Conservation (phyloP, 1,139 yeast species). For the Sugiyamaella pinicola region DNA sequence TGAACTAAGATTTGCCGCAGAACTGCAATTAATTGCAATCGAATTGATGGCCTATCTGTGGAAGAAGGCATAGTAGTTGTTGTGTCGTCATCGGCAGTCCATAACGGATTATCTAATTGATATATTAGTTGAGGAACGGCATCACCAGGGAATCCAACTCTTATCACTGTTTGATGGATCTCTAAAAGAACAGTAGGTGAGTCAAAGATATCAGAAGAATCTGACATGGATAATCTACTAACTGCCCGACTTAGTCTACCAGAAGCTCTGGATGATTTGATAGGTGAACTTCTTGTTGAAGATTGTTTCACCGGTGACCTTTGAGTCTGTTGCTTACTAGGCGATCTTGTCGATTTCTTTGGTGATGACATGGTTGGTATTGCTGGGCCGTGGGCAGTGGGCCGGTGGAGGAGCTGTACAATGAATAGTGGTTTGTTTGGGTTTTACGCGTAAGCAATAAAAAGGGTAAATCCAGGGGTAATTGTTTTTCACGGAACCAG, state of each 20-base stretch:
- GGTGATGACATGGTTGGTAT: neutral
- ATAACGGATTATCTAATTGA: slow-evolving; percentile 6
- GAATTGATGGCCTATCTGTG: neutral
- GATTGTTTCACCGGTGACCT: slow-evolving; percentile 1
- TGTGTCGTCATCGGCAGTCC: slow-evolving; percentile 1
- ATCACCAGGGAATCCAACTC: slow-evolving; percentile 27
- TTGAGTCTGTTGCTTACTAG: neutral
- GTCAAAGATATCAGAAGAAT: slow-evolving; percentile 11
- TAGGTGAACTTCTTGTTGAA: slow-evolving; percentile 13
- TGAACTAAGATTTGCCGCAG: slow-evolving; percentile 13
- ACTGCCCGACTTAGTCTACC: slow-evolving; percentile 9
- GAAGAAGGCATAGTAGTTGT: neutral
- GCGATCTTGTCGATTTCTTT: neutral
- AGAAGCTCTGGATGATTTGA: slow-evolving; percentile 13
- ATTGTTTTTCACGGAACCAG: too few relatives aligned
- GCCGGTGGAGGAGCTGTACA: too few relatives aligned
- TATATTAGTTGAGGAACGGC: slow-evolving; percentile 11
- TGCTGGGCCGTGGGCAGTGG: too few relatives aligned
- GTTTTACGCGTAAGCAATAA: too few relatives aligned
- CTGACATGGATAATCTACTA: slow-evolving; percentile 13
- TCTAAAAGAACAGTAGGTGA: slow-evolving; percentile 19
- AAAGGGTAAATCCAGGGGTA: too few relatives aligned
- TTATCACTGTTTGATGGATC: slow-evolving; percentile 19
- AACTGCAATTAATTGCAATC: slow-evolving; percentile 2
- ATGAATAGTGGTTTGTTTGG: too few relatives aligned